Evolutionary conservation across 208 protist genomes (phyloP), one percentile per base, ranked within the genome.

Genomic region (Wallacemonas sp.): DNA sequence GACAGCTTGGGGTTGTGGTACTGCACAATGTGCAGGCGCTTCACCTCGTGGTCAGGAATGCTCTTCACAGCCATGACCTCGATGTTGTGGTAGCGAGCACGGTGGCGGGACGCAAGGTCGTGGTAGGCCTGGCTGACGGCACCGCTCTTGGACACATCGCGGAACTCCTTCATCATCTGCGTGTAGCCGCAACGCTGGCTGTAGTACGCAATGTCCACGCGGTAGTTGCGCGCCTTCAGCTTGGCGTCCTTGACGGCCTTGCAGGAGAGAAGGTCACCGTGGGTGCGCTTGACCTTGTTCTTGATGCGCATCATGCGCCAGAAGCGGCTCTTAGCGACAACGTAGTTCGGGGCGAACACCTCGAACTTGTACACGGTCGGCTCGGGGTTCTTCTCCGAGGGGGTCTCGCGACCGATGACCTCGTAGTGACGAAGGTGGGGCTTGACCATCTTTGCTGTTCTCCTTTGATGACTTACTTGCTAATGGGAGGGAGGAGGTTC

Each of bases 121-220:
- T 92, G 81, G 88, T 98, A 99, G 71, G 99, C 92, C 85, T 98
- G 92, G 52, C 96, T 88, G 58, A 99, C 95, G 68, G 98, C 98
- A 53, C 92, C 96, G 61, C 81, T 79, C 68, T 98, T 89, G 70
- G 92, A 93, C 24, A 95, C 87, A 58, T 99, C 98, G 70, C 99
- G 94, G 94, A 98, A 99, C 88, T 99, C 99, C 91, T 99, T 99
- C 87, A 99, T 97, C 91, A 99, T 98, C 93, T 99, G 99, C 72
- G 99, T 98, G 66, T 97, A 98, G 63, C 98, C 98, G 70, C 87
- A 97, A 66, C 98, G 92, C 62, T 97, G 97, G 87, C 98, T 97
- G 92, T 99, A 99, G 83, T 94, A 95, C 41, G 98, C 92, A 64
- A 99, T 84, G 77, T 97, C 98, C 54, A 99, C 93, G 70, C 91